These are phyloP conservation scores for Ustanciosporium gigantosporum DNA, from an alignment of 1,284 basidiomycete genomes.

Conservation along the genomic window DNA sequence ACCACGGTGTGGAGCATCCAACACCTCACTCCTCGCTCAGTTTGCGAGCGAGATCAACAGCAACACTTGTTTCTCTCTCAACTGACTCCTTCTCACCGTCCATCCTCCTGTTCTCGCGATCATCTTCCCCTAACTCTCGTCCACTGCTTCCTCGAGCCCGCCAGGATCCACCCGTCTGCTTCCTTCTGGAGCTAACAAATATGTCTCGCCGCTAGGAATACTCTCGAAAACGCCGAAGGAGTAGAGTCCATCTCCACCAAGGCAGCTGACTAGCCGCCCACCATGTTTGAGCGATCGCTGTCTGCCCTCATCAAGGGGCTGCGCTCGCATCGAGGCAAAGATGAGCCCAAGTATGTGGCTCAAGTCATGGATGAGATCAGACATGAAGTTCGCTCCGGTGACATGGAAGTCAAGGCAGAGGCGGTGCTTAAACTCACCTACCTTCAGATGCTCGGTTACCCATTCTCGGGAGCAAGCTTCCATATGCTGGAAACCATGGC, in stretches of 20 bases:
- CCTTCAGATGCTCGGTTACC: constrained; percentile 83
- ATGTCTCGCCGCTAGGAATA: too few species aligned
- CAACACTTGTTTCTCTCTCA: too few species aligned
- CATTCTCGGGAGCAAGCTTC: constrained; percentile 63
- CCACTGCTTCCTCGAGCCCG: not conserved
- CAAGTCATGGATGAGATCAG: constrained; percentile 73
- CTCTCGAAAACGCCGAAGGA: too few species aligned
- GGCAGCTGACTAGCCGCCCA: not conserved
- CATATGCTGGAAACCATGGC: constrained; percentile 98
- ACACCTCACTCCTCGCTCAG: too few species aligned
- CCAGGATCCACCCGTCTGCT: not conserved
- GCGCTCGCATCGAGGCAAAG: constrained; percentile 60
- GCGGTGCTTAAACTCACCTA: constrained; percentile 96
- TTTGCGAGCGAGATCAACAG: too few species aligned
- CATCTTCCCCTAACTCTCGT: too few species aligned
- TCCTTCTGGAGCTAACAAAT: too few species aligned
- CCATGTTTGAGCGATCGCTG: constrained; percentile 59
- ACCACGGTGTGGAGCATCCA: too few species aligned
- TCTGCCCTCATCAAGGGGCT: constrained; percentile 59
- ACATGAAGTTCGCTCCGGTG: constrained; percentile 85
- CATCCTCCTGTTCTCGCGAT: too few species aligned
- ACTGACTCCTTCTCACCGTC: too few species aligned
- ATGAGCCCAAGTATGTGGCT: constrained; percentile 63
- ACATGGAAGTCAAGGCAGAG: constrained; percentile 94
- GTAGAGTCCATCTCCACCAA: too few species aligned